A percentile compares a stretch with the other conserved stretches of the same genome.
phyloP scores from a whole-genome alignment of 768 basidiomycete species.

The Lentinula raphanica region DNA sequence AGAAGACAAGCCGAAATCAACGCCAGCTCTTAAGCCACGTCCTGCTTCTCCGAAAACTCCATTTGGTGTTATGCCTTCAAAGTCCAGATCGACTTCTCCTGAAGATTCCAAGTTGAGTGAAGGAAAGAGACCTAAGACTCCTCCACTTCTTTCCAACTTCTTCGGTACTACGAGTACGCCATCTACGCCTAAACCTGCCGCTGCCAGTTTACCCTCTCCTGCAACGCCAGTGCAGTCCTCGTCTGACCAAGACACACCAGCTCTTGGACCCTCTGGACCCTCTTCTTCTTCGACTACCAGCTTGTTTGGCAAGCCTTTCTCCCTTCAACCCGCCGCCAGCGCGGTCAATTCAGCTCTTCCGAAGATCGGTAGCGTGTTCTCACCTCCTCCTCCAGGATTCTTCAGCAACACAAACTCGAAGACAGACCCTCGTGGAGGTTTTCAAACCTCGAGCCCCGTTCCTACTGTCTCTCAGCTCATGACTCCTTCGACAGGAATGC shows the following conservation, averaged over 20 bases:
- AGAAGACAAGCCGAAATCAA: conserved; percentile 7
- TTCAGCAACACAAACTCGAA: not conserved
- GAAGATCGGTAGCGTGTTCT: not conserved
- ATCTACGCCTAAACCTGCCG: conserved; percentile 5
- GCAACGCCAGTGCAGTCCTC: conserved; percentile 6
- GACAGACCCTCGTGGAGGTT: not conserved
- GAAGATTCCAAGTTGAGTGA: conserved; percentile 9
- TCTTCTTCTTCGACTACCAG: not conserved
- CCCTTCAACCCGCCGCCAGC: not conserved
- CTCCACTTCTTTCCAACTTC: conserved; percentile 1
- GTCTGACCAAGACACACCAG: conserved; percentile 1
- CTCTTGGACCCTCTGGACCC: not conserved
- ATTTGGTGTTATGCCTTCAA: not conserved
- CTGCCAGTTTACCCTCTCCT: conserved; percentile 2
- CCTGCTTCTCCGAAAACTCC: conserved; percentile 25
- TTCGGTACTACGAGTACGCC: conserved; percentile 1
- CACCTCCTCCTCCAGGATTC: not conserved
- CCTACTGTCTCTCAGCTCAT: not conserved
- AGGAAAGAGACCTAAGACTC: conserved; percentile 10
- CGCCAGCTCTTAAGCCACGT: conserved; percentile 23
- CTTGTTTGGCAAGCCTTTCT: conserved; percentile 4
- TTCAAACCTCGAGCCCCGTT: not conserved
- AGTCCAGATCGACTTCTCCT: not conserved
- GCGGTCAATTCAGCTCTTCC: not conserved
- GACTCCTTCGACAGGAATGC: not conserved